Evolutionary conservation across 805 yeast genomes (phyloP), one percentile per base, ranked within the genome.

Genomic region (Saccharomycopsis sp.): DNA sequence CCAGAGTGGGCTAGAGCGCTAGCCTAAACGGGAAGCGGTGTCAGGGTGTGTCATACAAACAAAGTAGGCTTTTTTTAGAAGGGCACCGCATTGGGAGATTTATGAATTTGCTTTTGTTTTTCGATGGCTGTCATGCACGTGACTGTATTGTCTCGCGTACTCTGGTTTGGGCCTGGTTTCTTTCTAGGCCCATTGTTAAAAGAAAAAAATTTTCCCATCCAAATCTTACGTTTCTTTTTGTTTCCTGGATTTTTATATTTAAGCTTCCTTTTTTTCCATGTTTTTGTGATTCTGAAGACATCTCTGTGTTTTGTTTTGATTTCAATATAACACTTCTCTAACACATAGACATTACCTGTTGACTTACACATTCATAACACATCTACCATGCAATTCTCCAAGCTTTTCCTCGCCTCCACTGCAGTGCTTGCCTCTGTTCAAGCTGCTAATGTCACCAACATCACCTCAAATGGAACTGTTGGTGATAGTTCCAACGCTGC

Each of bases 401-500:
- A 53, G 60, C 58, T 54, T 61, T 52, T 9, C 62, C 41, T 15
- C 54, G 57, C 47, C 47, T 47, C 53, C n/a, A 23, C 20, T n/a
- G 57, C 53, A 3, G 17, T 52, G 9, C 38, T 52, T 29, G 58
- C 57, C 29, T 47, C 54, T 47, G 57, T 47, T 25, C 20, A 49
- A 20, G 57, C 57, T 29, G 35, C 41, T 29, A 54, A 50, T 53
- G 41, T 44, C 52, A 47, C 54, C 56, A 58, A n/a, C 52, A 58
- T 55, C 57, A 14, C 56, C 42, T 22, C 47, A 35, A 58, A 58
- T 56, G 3, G 42, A 19, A 24, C 54, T 29, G 38, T 56, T 19
- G 24, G 17, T 38, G 47, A 53, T 44, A 56, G 58, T 44, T 25
- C 60, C 35, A 60, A 55, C 25, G 59, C 56, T 49, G 63, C 61